A percentile compares a stretch with the other conserved stretches of the same genome.
Conservation (phyloP, 441 rosid genomes). For the Jatropha multifida region DNA sequence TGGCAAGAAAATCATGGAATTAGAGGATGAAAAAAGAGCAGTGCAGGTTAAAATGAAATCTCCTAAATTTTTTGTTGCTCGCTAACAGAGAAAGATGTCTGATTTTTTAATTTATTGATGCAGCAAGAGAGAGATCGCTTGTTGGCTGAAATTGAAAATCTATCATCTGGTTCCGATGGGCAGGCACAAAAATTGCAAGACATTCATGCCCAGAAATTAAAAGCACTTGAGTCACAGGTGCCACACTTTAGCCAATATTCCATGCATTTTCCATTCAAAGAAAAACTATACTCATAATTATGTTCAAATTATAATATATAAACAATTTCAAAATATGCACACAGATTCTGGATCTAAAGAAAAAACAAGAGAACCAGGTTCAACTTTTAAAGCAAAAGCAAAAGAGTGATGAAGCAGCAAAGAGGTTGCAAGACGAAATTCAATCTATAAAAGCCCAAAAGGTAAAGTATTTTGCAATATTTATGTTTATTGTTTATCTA, state of each 20-base stretch:
- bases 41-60: slow-evolving; percentile 65
- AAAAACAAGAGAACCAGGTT: slow-evolving; percentile 96
- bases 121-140: slow-evolving; percentile 94
- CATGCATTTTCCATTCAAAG: slow-evolving; percentile 4
- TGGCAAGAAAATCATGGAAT: slow-evolving; percentile 89
- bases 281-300: not conserved
- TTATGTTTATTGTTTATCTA: not conserved
- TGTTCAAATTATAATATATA: not conserved
- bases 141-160: slow-evolving; percentile 87
- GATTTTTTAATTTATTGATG: slow-evolving; percentile 25
- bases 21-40: slow-evolving; percentile 86
- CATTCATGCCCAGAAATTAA: slow-evolving; percentile 77
- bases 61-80: slow-evolving; percentile 11
- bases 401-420: slow-evolving; percentile 95
- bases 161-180: slow-evolving; percentile 75
- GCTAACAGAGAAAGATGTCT: not conserved
- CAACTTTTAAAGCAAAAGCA: slow-evolving; percentile 95
- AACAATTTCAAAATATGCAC: slow-evolving; percentile 13
- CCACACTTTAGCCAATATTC: slow-evolving; percentile 12
- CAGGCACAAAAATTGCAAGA: slow-evolving; percentile 87
- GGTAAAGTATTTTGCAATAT: slow-evolving; percentile 38
- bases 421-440: slow-evolving; percentile 92
- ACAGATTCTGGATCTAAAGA: slow-evolving; percentile 89
- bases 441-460: slow-evolving; percentile 94
- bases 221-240: slow-evolving; percentile 87